A percentile compares a stretch with the other conserved stretches of the same genome.
Conservation (phyloP, 1,284 basidiomycete species). For the Ceratorhiza oryzae-sativae region DNA sequence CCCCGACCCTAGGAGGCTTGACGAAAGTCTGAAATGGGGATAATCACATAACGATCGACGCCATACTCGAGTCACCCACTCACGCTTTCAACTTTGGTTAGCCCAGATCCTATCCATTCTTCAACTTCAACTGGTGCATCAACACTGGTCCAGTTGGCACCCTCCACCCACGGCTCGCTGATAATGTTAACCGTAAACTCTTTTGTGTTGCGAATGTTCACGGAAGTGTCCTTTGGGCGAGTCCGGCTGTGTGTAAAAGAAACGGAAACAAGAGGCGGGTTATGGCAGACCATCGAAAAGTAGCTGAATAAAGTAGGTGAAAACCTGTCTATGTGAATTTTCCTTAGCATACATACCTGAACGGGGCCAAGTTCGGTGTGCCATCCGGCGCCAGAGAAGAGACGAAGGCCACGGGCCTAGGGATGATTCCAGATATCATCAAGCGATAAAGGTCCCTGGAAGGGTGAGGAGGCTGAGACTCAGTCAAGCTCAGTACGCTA, state of each 20-base stretch:
- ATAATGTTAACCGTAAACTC: constrained; percentile 81
- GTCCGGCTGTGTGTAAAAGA: constrained; percentile 57
- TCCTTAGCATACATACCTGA: constrained; percentile 55
- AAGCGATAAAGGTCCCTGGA: constrained; percentile 61
- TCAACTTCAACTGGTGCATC: constrained; percentile 69
- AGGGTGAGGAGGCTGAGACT: neutral
- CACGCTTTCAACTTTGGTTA: constrained; percentile 69
- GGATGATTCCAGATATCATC: constrained; percentile 71
- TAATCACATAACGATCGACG: neutral
- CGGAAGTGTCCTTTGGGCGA: constrained; percentile 67
- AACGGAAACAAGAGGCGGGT: constrained; percentile 72
- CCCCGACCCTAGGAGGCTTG: constrained; percentile 70
- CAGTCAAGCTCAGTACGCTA: neutral
- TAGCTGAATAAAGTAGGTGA: constrained; percentile 53
- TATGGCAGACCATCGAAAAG: constrained; percentile 67
- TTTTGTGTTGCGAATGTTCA: constrained; percentile 70
- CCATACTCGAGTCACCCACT: constrained; percentile 47
- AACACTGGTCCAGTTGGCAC: constrained; percentile 71
- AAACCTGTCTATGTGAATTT: constrained; percentile 32
- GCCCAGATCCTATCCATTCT: constrained; percentile 77
- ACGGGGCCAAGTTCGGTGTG: constrained; percentile 69
- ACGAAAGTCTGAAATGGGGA: constrained; percentile 55
- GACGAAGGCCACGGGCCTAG: constrained; percentile 77
- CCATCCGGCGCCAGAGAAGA: constrained; percentile 67
- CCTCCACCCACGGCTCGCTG: constrained; percentile 75